Conservation (phyloP, 73 alveolate species). For the Uronychia binucleata region DNA sequence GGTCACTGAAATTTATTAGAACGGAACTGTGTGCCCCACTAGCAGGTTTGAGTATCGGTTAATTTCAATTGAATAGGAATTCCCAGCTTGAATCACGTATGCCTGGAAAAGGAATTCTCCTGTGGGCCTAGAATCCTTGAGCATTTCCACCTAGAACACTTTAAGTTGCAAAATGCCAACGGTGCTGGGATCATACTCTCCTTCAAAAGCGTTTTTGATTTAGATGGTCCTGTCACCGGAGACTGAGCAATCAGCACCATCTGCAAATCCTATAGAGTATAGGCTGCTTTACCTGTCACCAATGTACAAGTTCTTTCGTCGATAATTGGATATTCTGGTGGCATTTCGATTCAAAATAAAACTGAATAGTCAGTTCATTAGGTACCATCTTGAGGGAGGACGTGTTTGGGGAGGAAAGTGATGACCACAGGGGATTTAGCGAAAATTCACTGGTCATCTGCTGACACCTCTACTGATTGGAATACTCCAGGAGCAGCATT, state of each 20-base stretch:
- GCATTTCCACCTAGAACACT: background rate
- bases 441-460: conserved; percentile 2
- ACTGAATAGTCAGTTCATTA: background rate
- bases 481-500: conserved; percentile 53
- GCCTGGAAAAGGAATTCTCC: background rate
- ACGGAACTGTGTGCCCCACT: background rate
- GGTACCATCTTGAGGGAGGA: background rate
- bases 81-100: background rate
- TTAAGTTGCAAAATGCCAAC: background rate
- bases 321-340: background rate
- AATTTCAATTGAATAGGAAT: background rate
- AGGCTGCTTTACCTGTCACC: background rate
- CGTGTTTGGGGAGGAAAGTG: conserved; percentile 21
- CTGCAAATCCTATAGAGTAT: background rate
- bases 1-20: background rate
- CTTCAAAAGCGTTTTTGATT: background rate
- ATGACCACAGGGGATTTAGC: conserved; percentile 20
- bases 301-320: background rate
- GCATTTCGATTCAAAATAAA: background rate
- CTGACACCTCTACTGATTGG: background rate
- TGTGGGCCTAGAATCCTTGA: background rate
- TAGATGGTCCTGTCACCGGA: background rate
- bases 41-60: background rate
- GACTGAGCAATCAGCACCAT: background rate
- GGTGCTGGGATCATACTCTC: background rate